phyloP scores from a whole-genome alignment of 192 early-diverging fungal genomes.

The Spizellomyces punctatus region DNA sequence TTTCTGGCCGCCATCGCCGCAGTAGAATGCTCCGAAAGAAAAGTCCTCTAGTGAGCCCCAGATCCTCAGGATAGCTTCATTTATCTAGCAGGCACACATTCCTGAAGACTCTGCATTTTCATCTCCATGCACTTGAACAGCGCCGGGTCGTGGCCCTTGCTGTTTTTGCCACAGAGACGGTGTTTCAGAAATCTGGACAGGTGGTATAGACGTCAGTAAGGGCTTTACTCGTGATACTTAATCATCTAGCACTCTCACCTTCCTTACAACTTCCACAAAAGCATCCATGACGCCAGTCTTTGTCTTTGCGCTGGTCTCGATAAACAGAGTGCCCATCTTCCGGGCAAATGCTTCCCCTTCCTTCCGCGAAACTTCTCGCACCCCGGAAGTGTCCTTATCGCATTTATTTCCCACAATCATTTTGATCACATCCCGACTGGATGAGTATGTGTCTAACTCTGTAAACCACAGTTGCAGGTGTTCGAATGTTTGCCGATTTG shows the following conservation, averaged over 20 bases:
- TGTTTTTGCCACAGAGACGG: conserved; percentile 42
- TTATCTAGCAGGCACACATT: conserved; percentile 20
- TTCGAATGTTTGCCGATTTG: conserved; percentile 90
- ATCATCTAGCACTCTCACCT: conserved; percentile 56
- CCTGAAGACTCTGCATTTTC: conserved; percentile 6
- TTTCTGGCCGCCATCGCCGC: too few relatives aligned
- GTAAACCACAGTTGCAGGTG: conserved; percentile 93
- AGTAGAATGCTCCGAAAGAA: too few relatives aligned
- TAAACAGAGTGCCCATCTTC: conserved; percentile 88
- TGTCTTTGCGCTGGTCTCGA: conserved; percentile 97
- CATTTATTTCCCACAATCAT: conserved; percentile 99
- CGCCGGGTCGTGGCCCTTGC: conserved; percentile 23
- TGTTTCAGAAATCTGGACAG: conserved; percentile 41
- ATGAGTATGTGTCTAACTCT: conserved; percentile 92
- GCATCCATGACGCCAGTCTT: conserved; percentile 89
- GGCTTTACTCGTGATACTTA: neutral
- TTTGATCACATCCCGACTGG: conserved; percentile 85
- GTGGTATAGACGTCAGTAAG: neutral
- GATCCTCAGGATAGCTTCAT: too few relatives aligned
- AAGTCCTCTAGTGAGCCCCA: too few relatives aligned
- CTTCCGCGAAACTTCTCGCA: conserved; percentile 75
- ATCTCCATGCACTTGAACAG: conserved; percentile 23
- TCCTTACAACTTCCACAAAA: conserved; percentile 90
- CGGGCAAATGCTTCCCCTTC: conserved; percentile 93
- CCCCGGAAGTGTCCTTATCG: conserved; percentile 76